phyloP scores from a whole-genome alignment of 2,329 filamentous ascomycete species.

The Monilinia fructicola region DNA sequence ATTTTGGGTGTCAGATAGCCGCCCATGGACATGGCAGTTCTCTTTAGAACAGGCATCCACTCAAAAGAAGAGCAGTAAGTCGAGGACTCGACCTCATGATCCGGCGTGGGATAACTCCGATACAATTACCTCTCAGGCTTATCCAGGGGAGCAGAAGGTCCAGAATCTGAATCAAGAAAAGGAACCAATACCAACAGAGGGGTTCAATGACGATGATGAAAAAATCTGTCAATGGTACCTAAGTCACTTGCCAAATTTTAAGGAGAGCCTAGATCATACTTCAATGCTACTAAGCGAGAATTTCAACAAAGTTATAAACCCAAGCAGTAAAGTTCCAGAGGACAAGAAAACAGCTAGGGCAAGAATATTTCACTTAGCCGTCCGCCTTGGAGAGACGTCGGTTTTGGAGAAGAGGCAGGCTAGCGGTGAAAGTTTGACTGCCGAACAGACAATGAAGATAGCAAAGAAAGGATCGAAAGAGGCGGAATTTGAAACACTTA shows the following conservation, averaged over 20 bases:
- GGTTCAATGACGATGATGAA: not conserved
- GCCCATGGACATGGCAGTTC: slow-evolving; percentile 2
- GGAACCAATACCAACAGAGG: not conserved
- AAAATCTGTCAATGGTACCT: not conserved
- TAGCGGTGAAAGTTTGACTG: not conserved
- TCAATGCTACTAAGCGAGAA: not conserved
- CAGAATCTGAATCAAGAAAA: not conserved
- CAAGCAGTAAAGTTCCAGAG: not conserved
- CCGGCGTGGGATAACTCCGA: not conserved
- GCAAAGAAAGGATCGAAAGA: not conserved
- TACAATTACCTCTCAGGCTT: not conserved
- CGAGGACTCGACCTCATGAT: not conserved
- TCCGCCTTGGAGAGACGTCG: not conserved
- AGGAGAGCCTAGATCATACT: not conserved
- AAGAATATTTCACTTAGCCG: not conserved
- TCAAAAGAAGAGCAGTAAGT: not conserved
- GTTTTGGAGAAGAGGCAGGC: not conserved
- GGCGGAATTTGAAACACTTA: not conserved
- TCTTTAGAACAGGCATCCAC: not conserved
- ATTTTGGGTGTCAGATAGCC: not conserved
- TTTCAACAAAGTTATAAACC: not conserved
- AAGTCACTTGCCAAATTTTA: not conserved
- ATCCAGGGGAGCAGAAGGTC: not conserved
- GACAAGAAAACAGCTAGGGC: not conserved
- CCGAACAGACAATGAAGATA: not conserved